Evolutionary conservation across 208 protist genomes (phyloP).

Genomic region (Novymonas esmeraldas): DNA sequence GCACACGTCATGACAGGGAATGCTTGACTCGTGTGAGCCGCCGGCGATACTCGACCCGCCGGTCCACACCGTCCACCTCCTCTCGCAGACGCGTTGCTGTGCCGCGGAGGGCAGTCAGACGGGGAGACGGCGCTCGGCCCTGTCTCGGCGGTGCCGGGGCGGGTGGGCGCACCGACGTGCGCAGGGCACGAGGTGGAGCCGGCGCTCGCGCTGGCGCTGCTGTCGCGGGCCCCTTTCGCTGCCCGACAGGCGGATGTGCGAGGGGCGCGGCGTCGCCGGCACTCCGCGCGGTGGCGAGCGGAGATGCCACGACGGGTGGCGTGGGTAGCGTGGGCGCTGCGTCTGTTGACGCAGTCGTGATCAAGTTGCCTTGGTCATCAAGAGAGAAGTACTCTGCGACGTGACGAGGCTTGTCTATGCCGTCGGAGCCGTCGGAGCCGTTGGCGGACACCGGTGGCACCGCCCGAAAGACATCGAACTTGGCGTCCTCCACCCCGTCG

Average conservation of each 20-base stretch:
- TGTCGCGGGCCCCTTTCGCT: neutral
- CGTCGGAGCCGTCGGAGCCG: no score
- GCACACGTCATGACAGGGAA: neutral
- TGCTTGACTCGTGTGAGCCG: constrained; percentile 9
- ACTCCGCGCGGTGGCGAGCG: neutral
- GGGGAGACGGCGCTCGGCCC: constrained; percentile 18
- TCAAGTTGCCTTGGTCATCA: constrained; percentile 54
- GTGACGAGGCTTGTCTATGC: neutral
- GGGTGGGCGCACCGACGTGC: constrained; percentile 9
- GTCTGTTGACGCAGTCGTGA: constrained; percentile 26
- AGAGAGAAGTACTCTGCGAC: constrained; percentile 52
- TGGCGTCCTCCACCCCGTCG: constrained; percentile 20
- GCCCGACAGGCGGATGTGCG: no score
- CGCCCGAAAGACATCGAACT: constrained; percentile 41
- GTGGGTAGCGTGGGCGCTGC: no score
- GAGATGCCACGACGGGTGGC: no score
- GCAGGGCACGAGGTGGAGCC: neutral
- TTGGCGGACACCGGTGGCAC: neutral
- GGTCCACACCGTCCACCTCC: constrained; percentile 56
- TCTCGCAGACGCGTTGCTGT: constrained; percentile 44
- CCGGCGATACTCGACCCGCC: constrained; percentile 17
- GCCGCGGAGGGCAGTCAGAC: constrained; percentile 37
- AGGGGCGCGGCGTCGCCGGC: neutral
- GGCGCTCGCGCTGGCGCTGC: neutral
- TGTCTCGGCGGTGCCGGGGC: neutral